Conservation (phyloP, 148 eudicot species). For the Rhododendron simsii region DNA sequence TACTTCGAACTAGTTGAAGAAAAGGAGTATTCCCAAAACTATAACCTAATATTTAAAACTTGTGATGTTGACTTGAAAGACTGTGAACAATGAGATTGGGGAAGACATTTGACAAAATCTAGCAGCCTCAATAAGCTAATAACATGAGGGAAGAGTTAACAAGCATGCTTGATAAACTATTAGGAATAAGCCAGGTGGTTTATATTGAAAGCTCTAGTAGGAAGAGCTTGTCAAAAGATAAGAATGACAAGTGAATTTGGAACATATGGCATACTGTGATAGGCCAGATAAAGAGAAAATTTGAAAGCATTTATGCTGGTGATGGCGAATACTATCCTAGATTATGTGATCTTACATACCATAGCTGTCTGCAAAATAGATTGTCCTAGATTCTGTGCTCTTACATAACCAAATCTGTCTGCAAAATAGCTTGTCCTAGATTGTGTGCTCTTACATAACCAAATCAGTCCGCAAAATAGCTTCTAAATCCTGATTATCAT, state of each 20-base stretch:
- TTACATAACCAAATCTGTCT: too few species aligned
- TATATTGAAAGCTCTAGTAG: background rate
- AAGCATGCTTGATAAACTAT: background rate
- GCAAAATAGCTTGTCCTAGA: background rate
- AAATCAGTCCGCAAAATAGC: background rate
- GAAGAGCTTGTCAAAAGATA: background rate
- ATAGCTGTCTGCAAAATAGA: background rate
- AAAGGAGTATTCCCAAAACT: background rate
- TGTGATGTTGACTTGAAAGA: background rate
- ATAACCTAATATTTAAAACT: background rate
- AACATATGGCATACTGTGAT: background rate
- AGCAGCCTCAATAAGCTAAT: background rate
- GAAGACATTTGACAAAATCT: background rate
- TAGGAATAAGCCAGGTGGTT: background rate
- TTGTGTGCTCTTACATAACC: too few species aligned
- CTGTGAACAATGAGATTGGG: background rate
- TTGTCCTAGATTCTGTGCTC: background rate
- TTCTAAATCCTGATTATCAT: constrained; percentile 3
- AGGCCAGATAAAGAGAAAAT: background rate
- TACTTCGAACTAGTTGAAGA: background rate
- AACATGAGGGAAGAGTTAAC: background rate
- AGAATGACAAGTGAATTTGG: background rate
- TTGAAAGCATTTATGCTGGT: background rate
- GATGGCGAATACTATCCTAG: background rate
- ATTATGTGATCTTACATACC: background rate